Evolutionary conservation across 2,329 filamentous ascomycete species (phyloP), one percentile per base, ranked within the genome.

Genomic region (Cytospora piceicola): DNA sequence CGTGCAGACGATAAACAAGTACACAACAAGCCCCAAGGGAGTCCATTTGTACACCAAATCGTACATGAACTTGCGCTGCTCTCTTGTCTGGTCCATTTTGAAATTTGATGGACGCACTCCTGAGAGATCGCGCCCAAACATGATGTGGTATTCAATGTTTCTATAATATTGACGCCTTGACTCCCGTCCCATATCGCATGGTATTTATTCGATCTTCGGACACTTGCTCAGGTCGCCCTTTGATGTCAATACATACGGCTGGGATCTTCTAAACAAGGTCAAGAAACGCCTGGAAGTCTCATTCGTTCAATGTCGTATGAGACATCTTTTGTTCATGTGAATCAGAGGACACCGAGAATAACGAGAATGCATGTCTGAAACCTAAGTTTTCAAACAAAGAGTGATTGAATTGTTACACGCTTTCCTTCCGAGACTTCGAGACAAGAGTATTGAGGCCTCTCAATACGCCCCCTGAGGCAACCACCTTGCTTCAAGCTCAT

Each of bases 401-500:
- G 63, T 62, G 52, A 65, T 58, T 24, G 51, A 14, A 30, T 65
- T 58, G 65, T 65, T 67, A 52, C 42, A 49, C 4, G 39, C 14
- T 51, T 61, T 14, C 59, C 17, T 39, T n/a, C 15, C 34, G 15
- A 56, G 30, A 46, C 22, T 42, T 49, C 9, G 24, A 53, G 22
- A 63, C 14, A 56, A 42, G 14, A 46, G 54, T 17, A 49, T 49
- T 42, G 51, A 22, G 27, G 24, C 61, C 39, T 34, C 20, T 57
- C 56, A 65, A 52, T 22, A 24, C 27, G 51, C 36, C 3, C n/a
- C 30, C 14, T 63, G 55, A 62, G 63, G 59, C 59, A 65, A 15
- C 66, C 66, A 67, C n/a, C 66, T 66, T 27, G 59, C 63, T 7
- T 67, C 66, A 27, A 67, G 34, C 59, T 67, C 66, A 34, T 67